Conservation (phyloP, 179 eudicot genomes). For the Beta corolliflora region DNA sequence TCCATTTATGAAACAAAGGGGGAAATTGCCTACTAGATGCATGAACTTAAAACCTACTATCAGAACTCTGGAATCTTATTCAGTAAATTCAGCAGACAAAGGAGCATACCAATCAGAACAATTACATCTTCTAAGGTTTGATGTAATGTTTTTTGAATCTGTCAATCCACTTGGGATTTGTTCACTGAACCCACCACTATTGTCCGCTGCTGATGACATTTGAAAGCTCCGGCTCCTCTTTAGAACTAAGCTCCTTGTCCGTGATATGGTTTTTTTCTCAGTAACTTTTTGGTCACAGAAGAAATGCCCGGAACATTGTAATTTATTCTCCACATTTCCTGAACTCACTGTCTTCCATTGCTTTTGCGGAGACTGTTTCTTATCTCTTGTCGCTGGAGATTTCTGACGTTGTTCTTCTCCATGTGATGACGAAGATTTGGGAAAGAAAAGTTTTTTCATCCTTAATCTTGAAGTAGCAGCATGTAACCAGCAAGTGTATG, state of each 20-base stretch:
- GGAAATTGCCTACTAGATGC: neutral
- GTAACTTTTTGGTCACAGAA: slow-evolving; percentile 27
- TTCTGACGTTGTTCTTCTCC: slow-evolving; percentile 27
- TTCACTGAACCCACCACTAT: slow-evolving; percentile 11
- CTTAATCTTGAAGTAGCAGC: slow-evolving; percentile 21
- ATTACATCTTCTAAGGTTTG: slow-evolving; percentile 27
- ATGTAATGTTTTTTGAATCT: slow-evolving; percentile 24
- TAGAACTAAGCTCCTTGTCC: slow-evolving; percentile 22
- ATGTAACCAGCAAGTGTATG: neutral
- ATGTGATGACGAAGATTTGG: slow-evolving; percentile 28
- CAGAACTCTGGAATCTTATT: neutral
- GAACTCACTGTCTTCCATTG: slow-evolving; percentile 21
- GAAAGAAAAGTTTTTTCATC: slow-evolving; percentile 40
- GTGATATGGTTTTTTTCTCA: slow-evolving; percentile 28
- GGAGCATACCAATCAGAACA: slow-evolving; percentile 30
- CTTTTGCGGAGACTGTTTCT: slow-evolving; percentile 14
- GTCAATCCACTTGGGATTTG: slow-evolving; percentile 17
- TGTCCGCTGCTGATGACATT: slow-evolving; percentile 26
- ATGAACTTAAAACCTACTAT: neutral
- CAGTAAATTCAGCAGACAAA: slow-evolving; percentile 7
- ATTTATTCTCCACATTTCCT: slow-evolving; percentile 17
- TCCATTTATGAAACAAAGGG: neutral
- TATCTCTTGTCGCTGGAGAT: slow-evolving; percentile 22
- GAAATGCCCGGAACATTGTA: slow-evolving; percentile 17
- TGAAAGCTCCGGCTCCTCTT: slow-evolving; percentile 34